These are phyloP conservation scores for Phytophthora constricta DNA, from an alignment of 352 stramenopile genomes.

Conservation along the genomic window DNA sequence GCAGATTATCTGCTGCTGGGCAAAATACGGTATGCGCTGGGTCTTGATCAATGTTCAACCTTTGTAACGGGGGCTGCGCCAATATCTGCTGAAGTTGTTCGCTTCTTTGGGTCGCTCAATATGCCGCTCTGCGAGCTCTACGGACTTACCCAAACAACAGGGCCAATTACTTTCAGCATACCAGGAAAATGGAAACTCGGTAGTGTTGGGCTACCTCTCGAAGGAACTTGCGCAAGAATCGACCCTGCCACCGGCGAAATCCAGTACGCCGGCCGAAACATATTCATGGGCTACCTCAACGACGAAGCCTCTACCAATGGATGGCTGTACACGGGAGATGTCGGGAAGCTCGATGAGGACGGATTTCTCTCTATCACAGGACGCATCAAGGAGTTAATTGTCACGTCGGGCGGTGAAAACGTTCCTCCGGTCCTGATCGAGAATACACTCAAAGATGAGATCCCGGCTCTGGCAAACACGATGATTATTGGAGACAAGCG, in stretches of 20 bases:
- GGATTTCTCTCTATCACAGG: slow-evolving; percentile 93
- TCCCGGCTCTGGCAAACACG: slow-evolving; percentile 83
- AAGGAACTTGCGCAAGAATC: slow-evolving; percentile 57
- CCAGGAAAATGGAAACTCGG: slow-evolving; percentile 88
- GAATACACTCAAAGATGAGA: slow-evolving; percentile 84
- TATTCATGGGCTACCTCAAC: slow-evolving; percentile 82
- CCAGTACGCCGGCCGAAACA: slow-evolving; percentile 69
- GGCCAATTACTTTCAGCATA: slow-evolving; percentile 76
- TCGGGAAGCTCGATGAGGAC: slow-evolving; percentile 82
- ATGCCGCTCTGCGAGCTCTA: slow-evolving; percentile 94
- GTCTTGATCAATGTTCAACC: slow-evolving; percentile 80
- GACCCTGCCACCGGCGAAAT: too few species aligned
- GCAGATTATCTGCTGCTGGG: slow-evolving; percentile 84
- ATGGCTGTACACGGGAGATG: slow-evolving; percentile 92
- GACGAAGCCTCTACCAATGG: slow-evolving; percentile 67
- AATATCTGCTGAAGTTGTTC: slow-evolving; percentile 58
- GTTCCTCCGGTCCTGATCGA: slow-evolving; percentile 90
- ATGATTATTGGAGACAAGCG: slow-evolving; percentile 92
- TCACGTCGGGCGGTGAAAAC: slow-evolving; percentile 93
- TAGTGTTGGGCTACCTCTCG: slow-evolving; percentile 73
- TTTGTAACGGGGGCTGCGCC: slow-evolving; percentile 89
- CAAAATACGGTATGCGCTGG: slow-evolving; percentile 81
- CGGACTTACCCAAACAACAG: slow-evolving; percentile 92
- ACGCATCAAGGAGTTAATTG: slow-evolving; percentile 95
- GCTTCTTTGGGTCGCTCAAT: slow-evolving; percentile 94